Conservation (phyloP, 805 yeast species). For the Metschnikowia gelsemii region DNA sequence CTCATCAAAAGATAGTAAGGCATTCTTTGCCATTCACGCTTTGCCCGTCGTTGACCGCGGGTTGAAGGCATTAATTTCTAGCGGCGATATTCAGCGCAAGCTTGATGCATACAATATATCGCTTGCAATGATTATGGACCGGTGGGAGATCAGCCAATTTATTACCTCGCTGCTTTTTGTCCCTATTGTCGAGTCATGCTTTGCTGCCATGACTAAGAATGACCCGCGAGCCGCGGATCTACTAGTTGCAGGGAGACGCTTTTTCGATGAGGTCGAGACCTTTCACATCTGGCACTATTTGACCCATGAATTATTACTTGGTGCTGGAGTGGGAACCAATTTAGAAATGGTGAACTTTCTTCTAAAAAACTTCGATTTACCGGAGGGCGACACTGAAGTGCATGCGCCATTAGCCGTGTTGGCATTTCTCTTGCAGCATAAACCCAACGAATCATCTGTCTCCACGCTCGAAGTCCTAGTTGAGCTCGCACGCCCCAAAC, state of each 20-base stretch:
- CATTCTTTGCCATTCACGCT: slow-evolving; percentile 63
- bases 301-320: slow-evolving; percentile 40
- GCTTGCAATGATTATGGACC: slow-evolving; percentile 70
- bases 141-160: slow-evolving; percentile 88
- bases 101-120: slow-evolving; percentile 62
- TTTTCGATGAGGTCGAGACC: slow-evolving; percentile 88
- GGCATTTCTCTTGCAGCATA: slow-evolving; percentile 35
- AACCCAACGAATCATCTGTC: slow-evolving; percentile 32
- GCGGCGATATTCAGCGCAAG: slow-evolving; percentile 31
- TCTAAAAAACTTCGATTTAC: slow-evolving; percentile 63
- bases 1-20: slow-evolving; percentile 22
- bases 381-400: slow-evolving; percentile 82
- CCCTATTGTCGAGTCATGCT: slow-evolving; percentile 58
- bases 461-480: slow-evolving; percentile 44
- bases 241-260: slow-evolving; percentile 57
- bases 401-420: slow-evolving; percentile 75
- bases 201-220: slow-evolving; percentile 11
- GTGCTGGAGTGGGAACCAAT: slow-evolving; percentile 25
- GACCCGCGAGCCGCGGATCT: slow-evolving; percentile 33
- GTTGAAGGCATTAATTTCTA: slow-evolving; percentile 46
- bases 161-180: slow-evolving; percentile 68
- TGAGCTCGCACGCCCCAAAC: slow-evolving; percentile 61
- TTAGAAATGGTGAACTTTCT: slow-evolving; percentile 57
- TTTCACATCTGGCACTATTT: slow-evolving; percentile 71
- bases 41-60: slow-evolving; percentile 50